Evolutionary conservation across 345 rosid species (phyloP), one percentile per base, ranked within the genome.

Genomic region (Euphorbia tirucalli): DNA sequence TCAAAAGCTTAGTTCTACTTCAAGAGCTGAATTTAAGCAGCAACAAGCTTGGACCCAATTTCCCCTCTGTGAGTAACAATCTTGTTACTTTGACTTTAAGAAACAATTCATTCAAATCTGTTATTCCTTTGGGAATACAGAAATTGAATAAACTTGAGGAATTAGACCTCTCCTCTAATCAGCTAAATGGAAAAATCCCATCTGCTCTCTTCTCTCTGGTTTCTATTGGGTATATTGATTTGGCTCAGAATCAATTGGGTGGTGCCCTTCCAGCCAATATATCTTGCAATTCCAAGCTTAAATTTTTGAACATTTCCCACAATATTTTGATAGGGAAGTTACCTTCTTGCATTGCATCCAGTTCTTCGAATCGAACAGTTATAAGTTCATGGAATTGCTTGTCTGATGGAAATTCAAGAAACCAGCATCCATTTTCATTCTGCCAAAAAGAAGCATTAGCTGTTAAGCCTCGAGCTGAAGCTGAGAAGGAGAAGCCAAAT

Each of bases 361-460:
- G 55, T 55, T 78, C 86, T 14, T 48, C 63, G n/a, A 90, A 87
- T 32, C 80, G 77, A 61, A 94, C 87, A 19, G 84, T 90, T 30
- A 70, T 85, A 35, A 87, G 83, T 75, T 86, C 92, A 21, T 90
- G 93, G 90, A 94, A 94, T 57, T 92, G 98, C 66, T 78, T 92
- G 72, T 87, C 95, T 43, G 64, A 18, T 64, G 89, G 82, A 62
- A 76, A 68, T 67, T 61, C 83, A 1, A 90, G 82, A 41, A 55
- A 76, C 64, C 98, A 90, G 85, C 96, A 86, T 76, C 85, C 93
- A 3, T 65, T 65, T 71, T 83, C 93, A 10, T 88, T 84, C 79
- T 94, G 98, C 82, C 85, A 80, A 52, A 88, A 85, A 77, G 87
- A 83, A 77, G 98, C 97, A 27, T 76, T 86, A 77, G 96, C 97